Base-by-base conservation (phyloP, 805 yeast species). In the Metschnikowia lachancei region DNA sequence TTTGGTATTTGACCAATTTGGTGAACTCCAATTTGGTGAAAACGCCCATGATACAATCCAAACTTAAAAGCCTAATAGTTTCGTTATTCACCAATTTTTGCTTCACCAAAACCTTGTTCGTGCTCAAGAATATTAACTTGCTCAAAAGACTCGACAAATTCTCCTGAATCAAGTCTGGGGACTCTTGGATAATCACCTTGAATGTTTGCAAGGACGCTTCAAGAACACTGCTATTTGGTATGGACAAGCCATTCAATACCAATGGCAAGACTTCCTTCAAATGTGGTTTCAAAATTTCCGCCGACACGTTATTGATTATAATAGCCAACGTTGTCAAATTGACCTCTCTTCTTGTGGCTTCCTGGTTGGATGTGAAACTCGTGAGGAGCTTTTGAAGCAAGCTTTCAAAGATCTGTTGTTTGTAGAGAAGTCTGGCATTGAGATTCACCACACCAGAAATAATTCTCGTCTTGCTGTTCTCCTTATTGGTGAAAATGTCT, bases 321-420 rank as follows among this genome's bases (percentile, higher is more conserved):
- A 80, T 66, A 2, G 96, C 80, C 40, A 92, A 68, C 0, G 94
- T 80, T 9, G 81, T 73, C 50, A 91, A 66, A 53, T 80, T 81
- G 39, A 78, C 75, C 39, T 80, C 77, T 50, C 77, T 77, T 14
- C 53, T 51, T 3, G 49, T 39, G 1, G 53, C 56, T 10, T 56
- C 52, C 6, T 55, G 41, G 12, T 41, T 31, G 9, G 43, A 36
- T 11, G 38, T 64, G 60, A 77, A 82, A 3, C 74, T 75, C 0
- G 64, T 60, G 7, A 85, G 78, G 28, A 89, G 61, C 26, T 61
- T 63, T 0, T 86, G 85, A 5, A 88, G 72, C 1, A 81, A 67
- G 8, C 72, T 66, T 49, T 80, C 79, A 60, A 89, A 88, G 20
- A 87, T 74, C 52, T 82, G 82, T 59, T 94, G 99, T 60, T 89